phyloP scores from a whole-genome alignment of 805 yeast genomes.

The Candida hungchunana region DNA sequence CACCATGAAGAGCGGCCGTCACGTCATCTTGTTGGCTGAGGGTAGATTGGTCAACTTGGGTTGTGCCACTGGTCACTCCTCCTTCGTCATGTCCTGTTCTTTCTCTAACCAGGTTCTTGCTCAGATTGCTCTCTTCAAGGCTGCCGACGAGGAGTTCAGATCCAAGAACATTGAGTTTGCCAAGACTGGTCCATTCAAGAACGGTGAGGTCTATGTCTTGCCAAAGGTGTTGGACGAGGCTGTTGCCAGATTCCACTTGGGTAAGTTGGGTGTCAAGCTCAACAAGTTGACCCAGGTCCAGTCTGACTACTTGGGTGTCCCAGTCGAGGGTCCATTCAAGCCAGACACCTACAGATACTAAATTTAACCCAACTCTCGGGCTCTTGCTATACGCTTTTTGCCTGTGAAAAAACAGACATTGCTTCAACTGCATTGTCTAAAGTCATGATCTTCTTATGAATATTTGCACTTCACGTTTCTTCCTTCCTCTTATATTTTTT shows the following conservation, averaged over 20 bases:
- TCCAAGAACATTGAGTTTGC: slow-evolving; percentile 80
- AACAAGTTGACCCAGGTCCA: slow-evolving; percentile 72
- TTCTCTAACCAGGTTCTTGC: slow-evolving; percentile 99
- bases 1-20: slow-evolving; percentile 84
- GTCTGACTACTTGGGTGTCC: slow-evolving; percentile 91
- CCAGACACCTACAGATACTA: slow-evolving; percentile 97
- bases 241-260: slow-evolving; percentile 95
- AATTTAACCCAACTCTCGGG: slow-evolving; percentile 16
- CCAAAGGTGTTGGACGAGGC: slow-evolving; percentile 99
- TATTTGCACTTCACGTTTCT: slow-evolving; percentile 3
- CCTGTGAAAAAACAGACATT: not conserved
- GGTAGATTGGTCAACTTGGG: slow-evolving; percentile 99
- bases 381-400: not conserved
- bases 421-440: slow-evolving; percentile 5
- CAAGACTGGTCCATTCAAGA: slow-evolving; percentile 84
- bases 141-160: slow-evolving; percentile 77
- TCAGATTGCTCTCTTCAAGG: slow-evolving; percentile 95
- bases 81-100: slow-evolving; percentile 98
- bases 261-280: slow-evolving; percentile 87
- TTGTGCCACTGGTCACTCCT: slow-evolving; percentile 99
- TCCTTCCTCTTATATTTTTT: slow-evolving; percentile 40
- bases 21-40: slow-evolving; percentile 93
- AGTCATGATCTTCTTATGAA: slow-evolving; percentile 2
- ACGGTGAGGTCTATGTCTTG: slow-evolving; percentile 85
- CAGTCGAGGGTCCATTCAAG: slow-evolving; percentile 95